phyloP scores from a whole-genome alignment of 768 basidiomycete genomes.

The Cyathus striatus region DNA sequence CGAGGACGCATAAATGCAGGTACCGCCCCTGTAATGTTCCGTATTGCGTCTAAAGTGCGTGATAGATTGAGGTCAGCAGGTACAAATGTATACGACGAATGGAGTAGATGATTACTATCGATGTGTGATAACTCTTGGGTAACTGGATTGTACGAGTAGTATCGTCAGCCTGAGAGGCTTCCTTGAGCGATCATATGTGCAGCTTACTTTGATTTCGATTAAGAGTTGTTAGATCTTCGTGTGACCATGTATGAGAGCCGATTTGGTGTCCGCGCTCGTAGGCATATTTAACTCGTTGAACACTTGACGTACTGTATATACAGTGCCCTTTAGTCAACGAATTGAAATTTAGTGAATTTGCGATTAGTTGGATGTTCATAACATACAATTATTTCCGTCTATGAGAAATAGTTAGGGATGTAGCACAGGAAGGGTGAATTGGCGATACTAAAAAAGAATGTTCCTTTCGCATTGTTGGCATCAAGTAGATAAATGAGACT shows the following conservation, averaged over 20 bases:
- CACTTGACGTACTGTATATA: not conserved
- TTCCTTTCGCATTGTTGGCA: conserved; percentile 37
- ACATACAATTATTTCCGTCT: conserved; percentile 31
- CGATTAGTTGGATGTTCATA: too few relatives aligned
- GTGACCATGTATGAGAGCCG: conserved; percentile 44
- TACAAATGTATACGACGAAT: too few relatives aligned
- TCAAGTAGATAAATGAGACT: too few relatives aligned
- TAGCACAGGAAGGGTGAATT: not conserved
- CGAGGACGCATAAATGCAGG: conserved; percentile 18
- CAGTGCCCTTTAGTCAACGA: too few relatives aligned
- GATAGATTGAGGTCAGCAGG: too few relatives aligned
- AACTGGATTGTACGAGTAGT: too few relatives aligned
- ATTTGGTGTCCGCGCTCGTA: conserved; percentile 36
- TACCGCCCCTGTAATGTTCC: conserved; percentile 12
- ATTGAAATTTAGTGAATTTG: too few relatives aligned
- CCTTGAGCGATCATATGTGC: too few relatives aligned
- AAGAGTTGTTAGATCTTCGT: conserved; percentile 30
- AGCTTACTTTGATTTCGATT: conserved; percentile 22
- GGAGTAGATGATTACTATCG: not conserved
- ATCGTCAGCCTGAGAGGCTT: too few relatives aligned
- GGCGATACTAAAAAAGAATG: conserved; percentile 36
- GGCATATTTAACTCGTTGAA: conserved; percentile 23
- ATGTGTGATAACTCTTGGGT: not conserved
- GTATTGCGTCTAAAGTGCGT: conserved; percentile 11
- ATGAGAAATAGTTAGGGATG: not conserved